Conservation (phyloP, 352 stramenopile species). For the Globisporangium polare region DNA sequence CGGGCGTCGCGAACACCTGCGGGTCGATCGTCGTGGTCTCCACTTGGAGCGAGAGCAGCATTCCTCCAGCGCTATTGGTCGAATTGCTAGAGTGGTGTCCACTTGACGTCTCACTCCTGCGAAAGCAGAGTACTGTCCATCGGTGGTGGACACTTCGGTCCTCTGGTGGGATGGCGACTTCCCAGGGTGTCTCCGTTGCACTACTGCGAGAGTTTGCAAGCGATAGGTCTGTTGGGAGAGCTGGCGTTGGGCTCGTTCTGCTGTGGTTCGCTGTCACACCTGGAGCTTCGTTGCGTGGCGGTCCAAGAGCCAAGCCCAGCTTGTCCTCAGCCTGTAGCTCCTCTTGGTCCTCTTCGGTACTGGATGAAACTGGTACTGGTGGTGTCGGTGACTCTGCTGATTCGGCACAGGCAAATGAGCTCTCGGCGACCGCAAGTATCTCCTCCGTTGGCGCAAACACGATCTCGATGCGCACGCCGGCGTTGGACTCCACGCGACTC, state of each 20-base stretch:
- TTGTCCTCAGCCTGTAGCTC: not conserved
- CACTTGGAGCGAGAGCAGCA: slow-evolving; percentile 61
- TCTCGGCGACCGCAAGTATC: slow-evolving; percentile 32
- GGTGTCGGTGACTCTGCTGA: not conserved
- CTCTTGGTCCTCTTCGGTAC: not conserved
- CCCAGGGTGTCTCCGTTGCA: not conserved
- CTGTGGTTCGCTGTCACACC: slow-evolving; percentile 7
- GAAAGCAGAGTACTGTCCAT: slow-evolving; percentile 78
- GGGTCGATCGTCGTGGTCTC: slow-evolving; percentile 58
- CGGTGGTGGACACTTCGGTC: slow-evolving; percentile 68
- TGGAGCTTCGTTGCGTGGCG: not conserved
- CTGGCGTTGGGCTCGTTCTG: not conserved
- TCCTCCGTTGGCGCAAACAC: slow-evolving; percentile 58
- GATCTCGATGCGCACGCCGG: slow-evolving; percentile 72
- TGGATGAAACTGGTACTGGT: not conserved
- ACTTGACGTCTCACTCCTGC: slow-evolving; percentile 18
- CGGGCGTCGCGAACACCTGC: slow-evolving; percentile 37
- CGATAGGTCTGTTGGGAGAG: not conserved
- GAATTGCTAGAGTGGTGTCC: not conserved
- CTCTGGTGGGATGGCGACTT: slow-evolving; percentile 25
- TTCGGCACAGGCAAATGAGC: not conserved
- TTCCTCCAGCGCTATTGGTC: not conserved
- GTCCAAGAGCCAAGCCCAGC: not conserved
- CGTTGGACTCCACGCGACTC: slow-evolving; percentile 32
- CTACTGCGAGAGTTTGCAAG: not conserved